phyloP scores from a whole-genome alignment of 495 filamentous ascomycete genomes.

The Staphylotrichum tortipilum region DNA sequence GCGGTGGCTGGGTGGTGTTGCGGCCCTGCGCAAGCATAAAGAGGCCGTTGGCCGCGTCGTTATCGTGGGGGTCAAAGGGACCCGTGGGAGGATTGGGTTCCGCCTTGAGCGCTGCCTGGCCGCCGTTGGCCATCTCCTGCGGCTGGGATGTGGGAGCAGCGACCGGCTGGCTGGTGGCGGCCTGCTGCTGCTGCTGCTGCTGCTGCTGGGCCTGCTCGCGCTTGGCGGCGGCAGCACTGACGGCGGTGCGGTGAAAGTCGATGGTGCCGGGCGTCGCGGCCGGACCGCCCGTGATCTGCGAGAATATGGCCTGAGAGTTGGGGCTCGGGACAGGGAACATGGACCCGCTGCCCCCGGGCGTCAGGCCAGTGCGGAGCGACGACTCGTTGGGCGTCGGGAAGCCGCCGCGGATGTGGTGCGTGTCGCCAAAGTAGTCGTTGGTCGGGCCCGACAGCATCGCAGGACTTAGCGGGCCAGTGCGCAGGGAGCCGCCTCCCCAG shows the following conservation, averaged over 20 bases:
- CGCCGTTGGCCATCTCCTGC: slow-evolving; percentile 37
- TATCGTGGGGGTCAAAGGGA: slow-evolving; percentile 76
- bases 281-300: slow-evolving; percentile 67
- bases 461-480: slow-evolving; percentile 89
- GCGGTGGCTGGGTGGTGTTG: slow-evolving; percentile 50
- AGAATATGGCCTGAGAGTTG: slow-evolving; percentile 71
- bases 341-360: slow-evolving; percentile 90
- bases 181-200: slow-evolving; percentile 16
- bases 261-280: slow-evolving; percentile 74
- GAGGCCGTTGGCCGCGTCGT: slow-evolving; percentile 90
- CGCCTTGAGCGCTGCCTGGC: slow-evolving; percentile 30
- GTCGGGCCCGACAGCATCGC: slow-evolving; percentile 92
- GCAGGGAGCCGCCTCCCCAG: slow-evolving; percentile 76
- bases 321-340: slow-evolving; percentile 95
- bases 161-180: slow-evolving; percentile 38
- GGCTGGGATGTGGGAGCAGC: slow-evolving; percentile 35
- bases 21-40: slow-evolving; percentile 74
- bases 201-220: slow-evolving; percentile 45
- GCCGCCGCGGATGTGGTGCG: slow-evolving; percentile 68
- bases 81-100: slow-evolving; percentile 43
- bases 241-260: slow-evolving; percentile 89
- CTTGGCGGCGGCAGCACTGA: slow-evolving; percentile 64
- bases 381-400: slow-evolving; percentile 98
- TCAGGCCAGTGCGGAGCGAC: slow-evolving; percentile 81
- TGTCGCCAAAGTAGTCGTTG: slow-evolving; percentile 63